Evolutionary conservation across 2,329 filamentous ascomycete species (phyloP), one percentile per base, ranked within the genome.

Genomic region (Trichoderma sp.): DNA sequence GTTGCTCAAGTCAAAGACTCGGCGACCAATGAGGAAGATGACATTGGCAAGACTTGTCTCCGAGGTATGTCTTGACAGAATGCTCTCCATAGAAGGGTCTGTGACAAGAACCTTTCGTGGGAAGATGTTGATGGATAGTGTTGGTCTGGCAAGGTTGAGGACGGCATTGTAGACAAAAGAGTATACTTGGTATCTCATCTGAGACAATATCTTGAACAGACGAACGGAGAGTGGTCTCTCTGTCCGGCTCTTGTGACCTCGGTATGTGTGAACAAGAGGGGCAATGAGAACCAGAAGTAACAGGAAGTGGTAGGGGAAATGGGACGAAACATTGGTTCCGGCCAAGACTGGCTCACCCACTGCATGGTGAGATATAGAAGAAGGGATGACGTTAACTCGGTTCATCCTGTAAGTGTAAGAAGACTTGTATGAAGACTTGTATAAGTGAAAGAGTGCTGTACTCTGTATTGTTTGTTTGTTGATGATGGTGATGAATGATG

Each of bases 21-120:
- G 78, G 14, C 78, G 77, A 0, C 81, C 81, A 56, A 83, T 80
- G 11, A 81, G 76, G 12, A 80, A 80, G 5, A 83, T 79, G 56
- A 82, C 79, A 56, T 82, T 80, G 12, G 81, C 79, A 14, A 83
- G 77, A 3, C 81, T 82, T 4, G 80, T 83, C 18, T 83, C 81
- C 1, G 76, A 78, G 4, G 79, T 79, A 29, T 83, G 81, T 4
- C 80, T 79, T 0, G 81, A 77, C 3, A 83, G 78, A 2, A 76
- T 74, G 33, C 80, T 77, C 66, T 83, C 81, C 74, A 82, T 76
- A 16, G 78, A 79, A 16, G 81, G 81, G 60, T 79, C 76, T 5
- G 78, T 81, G 18, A 82, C 75, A 21, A 82, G 78, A 59, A 83
- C 79, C 50, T 77, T 76, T 35, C 79, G 79, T 71, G 80, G 79